Percentiles rank a stretch among this genome's conserved stretches.
Conservation (phyloP, 2,329 filamentous ascomycete genomes). For the Gremmenia infestans region DNA sequence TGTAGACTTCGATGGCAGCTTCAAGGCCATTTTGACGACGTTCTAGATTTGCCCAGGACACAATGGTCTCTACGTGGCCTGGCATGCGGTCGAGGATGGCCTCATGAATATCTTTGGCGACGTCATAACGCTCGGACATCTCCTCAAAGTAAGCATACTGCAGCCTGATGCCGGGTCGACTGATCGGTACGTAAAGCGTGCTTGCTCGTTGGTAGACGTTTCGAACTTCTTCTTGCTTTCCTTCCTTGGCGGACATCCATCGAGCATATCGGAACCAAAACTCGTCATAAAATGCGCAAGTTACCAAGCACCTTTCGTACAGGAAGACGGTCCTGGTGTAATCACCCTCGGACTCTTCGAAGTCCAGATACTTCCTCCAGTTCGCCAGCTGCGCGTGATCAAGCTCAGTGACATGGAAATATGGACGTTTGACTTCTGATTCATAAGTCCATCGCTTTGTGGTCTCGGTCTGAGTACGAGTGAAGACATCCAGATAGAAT, state of each 20-base stretch:
- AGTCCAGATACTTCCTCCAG: conserved; percentile 96
- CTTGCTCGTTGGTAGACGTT: conserved; percentile 88
- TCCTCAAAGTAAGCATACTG: conserved; percentile 97
- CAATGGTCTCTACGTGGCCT: conserved; percentile 79
- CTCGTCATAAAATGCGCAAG: conserved; percentile 91
- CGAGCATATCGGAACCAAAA: conserved; percentile 97
- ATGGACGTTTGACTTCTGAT: conserved; percentile 88
- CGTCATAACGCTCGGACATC: conserved; percentile 66
- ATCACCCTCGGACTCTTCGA: conserved; percentile 82
- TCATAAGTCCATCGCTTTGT: conserved; percentile 94
- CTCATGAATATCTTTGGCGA: conserved; percentile 80
- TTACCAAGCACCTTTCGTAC: conserved; percentile 90
- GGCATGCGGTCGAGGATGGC: conserved; percentile 73
- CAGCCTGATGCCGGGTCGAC: conserved; percentile 74
- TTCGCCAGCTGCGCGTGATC: conserved; percentile 80
- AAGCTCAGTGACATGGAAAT: conserved; percentile 93
- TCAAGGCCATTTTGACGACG: conserved; percentile 80
- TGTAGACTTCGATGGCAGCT: conserved; percentile 78
- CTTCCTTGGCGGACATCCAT: conserved; percentile 81
- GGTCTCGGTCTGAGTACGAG: conserved; percentile 78
- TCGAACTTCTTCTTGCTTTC: conserved; percentile 83
- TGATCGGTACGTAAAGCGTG: conserved; percentile 80
- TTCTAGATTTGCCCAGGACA: conserved; percentile 81
- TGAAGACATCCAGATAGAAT: conserved; percentile 76
- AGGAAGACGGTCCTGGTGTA: conserved; percentile 71